Evolutionary conservation across 2,329 filamentous ascomycete genomes (phyloP), one percentile per base, ranked within the genome.

Genomic region (Colletotrichum gloeosporioides): DNA sequence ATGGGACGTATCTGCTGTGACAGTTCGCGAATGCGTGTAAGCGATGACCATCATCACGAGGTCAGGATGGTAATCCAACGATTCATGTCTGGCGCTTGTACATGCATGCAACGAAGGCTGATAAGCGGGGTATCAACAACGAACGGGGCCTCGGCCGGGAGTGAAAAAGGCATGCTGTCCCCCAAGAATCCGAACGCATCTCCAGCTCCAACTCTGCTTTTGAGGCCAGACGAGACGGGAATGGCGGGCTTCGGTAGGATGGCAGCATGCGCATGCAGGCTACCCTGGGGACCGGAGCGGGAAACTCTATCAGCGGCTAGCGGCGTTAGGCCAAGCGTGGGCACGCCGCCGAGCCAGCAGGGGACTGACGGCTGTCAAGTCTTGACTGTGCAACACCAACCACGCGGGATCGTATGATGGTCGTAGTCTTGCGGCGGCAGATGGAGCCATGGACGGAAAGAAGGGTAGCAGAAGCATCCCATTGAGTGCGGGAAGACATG

Each of bases 251-350:
- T 74, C 44, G 49, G 70, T 62, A 65, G 44, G 70, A 69, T 73
- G 69, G 69, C 70, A 74, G 57, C 69, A 73, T 55, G 44, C 44
- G 22, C 34, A 69, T 74, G 70, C 65, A 69, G 69, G 70, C 39
- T 64, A 76, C 44, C 69, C 73, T 68, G 69, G 63, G 39, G 27
- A 64, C 39, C 36, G 55, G 61, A 66, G 74, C 49, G 32, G 53
- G 55, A 77, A 77, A 77, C 49, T 75, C 53, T 62, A 70, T 57
- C 66, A 75, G 72, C 53, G 36, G 39, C 67, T 75, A 77, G 75
- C 61, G 68, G 31, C 53, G 39, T 75, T 62, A 36, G 53, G 71
- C 53, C 69, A 74, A 71, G 62, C 73, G 32, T 32, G 49, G 32
- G 39, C 73, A 57, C 44, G 57, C 22, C 18, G 71, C 59, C 62